phyloP scores from a whole-genome alignment of 1,284 basidiomycete species.

The Ceratobasidium papillatum region DNA sequence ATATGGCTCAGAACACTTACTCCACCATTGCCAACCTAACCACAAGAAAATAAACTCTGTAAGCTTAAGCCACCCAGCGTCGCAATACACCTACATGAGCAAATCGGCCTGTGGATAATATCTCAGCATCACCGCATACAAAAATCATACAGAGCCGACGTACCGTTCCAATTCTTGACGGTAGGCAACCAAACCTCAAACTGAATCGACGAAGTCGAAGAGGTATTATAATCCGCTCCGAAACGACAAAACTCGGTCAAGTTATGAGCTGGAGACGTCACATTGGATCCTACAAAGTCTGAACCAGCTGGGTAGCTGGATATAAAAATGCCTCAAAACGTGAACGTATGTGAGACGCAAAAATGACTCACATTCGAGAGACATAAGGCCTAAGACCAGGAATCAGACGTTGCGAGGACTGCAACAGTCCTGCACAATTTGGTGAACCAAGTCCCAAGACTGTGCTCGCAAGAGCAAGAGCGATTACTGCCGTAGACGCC shows the following conservation, averaged over 20 bases:
- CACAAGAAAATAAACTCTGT: background rate
- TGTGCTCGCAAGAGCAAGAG: background rate
- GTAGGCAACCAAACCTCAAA: conserved; percentile 30
- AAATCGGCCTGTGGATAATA: background rate
- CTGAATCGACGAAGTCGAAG: conserved; percentile 3
- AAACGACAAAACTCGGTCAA: conserved; percentile 33
- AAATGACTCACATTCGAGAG: background rate
- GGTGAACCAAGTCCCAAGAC: background rate
- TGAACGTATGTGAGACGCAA: background rate
- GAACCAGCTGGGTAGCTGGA: conserved; percentile 13
- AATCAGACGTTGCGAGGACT: conserved; percentile 2
- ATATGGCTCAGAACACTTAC: background rate
- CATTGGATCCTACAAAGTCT: background rate
- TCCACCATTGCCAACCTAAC: conserved; percentile 22
- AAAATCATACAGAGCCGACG: background rate
- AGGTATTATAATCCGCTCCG: conserved; percentile 26
- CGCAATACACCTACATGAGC: conserved; percentile 1
- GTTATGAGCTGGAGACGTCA: background rate
- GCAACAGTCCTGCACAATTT: background rate
- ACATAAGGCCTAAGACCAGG: conserved; percentile 12
- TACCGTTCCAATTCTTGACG: conserved; percentile 13
- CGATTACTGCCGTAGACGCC: background rate
- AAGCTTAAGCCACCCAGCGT: background rate
- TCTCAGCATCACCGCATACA: background rate
- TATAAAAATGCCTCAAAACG: background rate